Base-by-base conservation (phyloP, 1,284 basidiomycete species). In the Inonotus obliquus region DNA sequence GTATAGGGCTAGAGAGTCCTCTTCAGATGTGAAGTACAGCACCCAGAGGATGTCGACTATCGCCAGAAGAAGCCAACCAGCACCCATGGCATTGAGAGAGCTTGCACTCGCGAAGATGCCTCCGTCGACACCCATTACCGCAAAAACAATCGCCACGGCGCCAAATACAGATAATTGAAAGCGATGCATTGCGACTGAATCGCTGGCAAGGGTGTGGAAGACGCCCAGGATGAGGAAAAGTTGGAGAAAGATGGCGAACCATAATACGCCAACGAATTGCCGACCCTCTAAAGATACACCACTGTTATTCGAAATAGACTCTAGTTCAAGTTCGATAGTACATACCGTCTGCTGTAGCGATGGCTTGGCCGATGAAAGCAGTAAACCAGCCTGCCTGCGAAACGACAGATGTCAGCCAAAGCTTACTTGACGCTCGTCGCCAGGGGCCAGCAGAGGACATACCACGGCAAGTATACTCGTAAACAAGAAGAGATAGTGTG, bases 31-130 rank as follows among this genome's bases (percentile, higher is more conserved):
- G 73, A 99, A 94, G 80, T 93, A 98, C 65, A 98, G 83, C 21
- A 97, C 84, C 96, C 96, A 98, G 65, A 98, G 75, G 71, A 98
- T 91, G 80, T 97, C 76, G 65, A 95, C 91, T 65, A 98, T 84
- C 37, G 94, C 81, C 59, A 96, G 84, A 65, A 99, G 84, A 69
- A 99, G 84, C 92, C 93, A 98, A 65, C 96, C 96, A 4, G 92
- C 94, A 29, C 90, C 91, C 78, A 94, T 87, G 4, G 95, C 94
- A 65, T 90, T 84, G 60, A 82, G 75, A 4, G 91, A 75, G n/a
- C 83, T 76, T 14, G 63, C 60, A 39, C 71, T 67, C 5, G 77
- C 66, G 71, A 84, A 91, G 65, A 92, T 86, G 67, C 82, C 84
- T 66, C 76, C 67, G 73, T 93, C 81, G 65, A 89, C 87, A 59